Evolutionary conservation across 2,329 filamentous ascomycete species (phyloP).

Genomic region (Coniochaeta pulveracea): DNA sequence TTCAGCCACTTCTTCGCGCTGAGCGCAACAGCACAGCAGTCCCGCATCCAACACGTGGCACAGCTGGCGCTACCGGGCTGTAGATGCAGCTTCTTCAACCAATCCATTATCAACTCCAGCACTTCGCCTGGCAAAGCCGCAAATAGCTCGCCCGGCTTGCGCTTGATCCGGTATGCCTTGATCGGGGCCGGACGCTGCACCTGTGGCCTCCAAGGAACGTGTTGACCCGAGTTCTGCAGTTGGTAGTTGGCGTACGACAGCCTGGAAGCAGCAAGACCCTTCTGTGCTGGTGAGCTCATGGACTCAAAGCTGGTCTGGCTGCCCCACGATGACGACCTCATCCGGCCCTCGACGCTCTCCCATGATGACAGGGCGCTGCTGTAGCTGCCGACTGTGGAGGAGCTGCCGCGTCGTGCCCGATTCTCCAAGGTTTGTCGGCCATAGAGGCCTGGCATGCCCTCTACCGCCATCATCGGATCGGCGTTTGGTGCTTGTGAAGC

Average conservation of each 20-base stretch:
- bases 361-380: slow-evolving; percentile 10
- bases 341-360: slow-evolving; percentile 19
- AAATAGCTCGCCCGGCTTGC: slow-evolving; percentile 39
- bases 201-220: slow-evolving; percentile 10
- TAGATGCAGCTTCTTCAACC: slow-evolving; percentile 41
- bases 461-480: slow-evolving; percentile 6
- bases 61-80: slow-evolving; percentile 37
- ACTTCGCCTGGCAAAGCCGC: slow-evolving; percentile 47
- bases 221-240: slow-evolving; percentile 6
- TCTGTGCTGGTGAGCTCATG: slow-evolving; percentile 7
- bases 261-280: slow-evolving; percentile 4
- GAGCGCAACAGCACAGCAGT: slow-evolving; percentile 39
- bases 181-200: slow-evolving; percentile 22
- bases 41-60: slow-evolving; percentile 55
- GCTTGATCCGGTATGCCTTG: slow-evolving; percentile 21
- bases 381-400: slow-evolving; percentile 17
- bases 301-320: slow-evolving; percentile 17
- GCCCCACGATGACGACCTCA: slow-evolving; percentile 14
- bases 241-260: slow-evolving; percentile 8
- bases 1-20: slow-evolving; percentile 40
- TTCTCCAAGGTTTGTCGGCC: slow-evolving; percentile 7
- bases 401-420: slow-evolving; percentile 14
- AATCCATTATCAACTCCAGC: slow-evolving; percentile 41
- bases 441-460: neutral
- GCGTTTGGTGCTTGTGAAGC: slow-evolving; percentile 2